Evolutionary conservation across 2,329 filamentous ascomycete genomes (phyloP).

Genomic region (Trichoderma afroharzianum): DNA sequence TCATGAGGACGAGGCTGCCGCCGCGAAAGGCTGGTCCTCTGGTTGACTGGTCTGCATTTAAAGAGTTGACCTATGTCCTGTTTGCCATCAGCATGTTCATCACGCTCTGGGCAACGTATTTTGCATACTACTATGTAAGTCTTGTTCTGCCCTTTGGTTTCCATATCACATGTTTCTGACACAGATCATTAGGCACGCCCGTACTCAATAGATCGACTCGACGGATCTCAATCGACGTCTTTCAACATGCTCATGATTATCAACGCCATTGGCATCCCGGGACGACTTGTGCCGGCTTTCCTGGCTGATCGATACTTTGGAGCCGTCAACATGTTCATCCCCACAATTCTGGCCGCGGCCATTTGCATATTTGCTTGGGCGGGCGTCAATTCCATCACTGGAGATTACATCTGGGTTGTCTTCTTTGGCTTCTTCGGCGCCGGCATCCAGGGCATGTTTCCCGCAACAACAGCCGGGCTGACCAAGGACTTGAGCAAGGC

Average conservation of each 20-base stretch:
- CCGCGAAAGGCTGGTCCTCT: constrained; percentile 48
- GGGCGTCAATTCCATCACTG: constrained; percentile 37
- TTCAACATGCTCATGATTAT: constrained; percentile 58
- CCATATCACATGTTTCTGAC: not conserved
- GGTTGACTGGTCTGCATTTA: constrained; percentile 50
- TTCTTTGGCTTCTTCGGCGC: constrained; percentile 63
- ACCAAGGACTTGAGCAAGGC: constrained; percentile 51
- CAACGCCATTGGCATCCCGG: constrained; percentile 55
- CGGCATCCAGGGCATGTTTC: constrained; percentile 64
- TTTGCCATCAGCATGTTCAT: constrained; percentile 36
- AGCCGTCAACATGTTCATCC: constrained; percentile 53
- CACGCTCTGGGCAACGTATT: constrained; percentile 47
- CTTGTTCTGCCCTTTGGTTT: not conserved
- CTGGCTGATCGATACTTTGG: constrained; percentile 54
- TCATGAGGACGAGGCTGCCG: constrained; percentile 47
- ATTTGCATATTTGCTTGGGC: constrained; percentile 52
- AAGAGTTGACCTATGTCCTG: constrained; percentile 42
- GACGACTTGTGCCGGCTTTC: constrained; percentile 51
- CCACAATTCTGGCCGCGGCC: constrained; percentile 45
- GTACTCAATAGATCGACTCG: constrained; percentile 39
- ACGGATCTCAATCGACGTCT: constrained; percentile 46
- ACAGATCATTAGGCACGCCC: constrained; percentile 33
- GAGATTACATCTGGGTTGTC: constrained; percentile 54
- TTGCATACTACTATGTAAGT: constrained; percentile 46
- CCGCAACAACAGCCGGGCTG: constrained; percentile 46